Conservation (phyloP, 2,329 filamentous ascomycete genomes). For the Sarocladium strictum region DNA sequence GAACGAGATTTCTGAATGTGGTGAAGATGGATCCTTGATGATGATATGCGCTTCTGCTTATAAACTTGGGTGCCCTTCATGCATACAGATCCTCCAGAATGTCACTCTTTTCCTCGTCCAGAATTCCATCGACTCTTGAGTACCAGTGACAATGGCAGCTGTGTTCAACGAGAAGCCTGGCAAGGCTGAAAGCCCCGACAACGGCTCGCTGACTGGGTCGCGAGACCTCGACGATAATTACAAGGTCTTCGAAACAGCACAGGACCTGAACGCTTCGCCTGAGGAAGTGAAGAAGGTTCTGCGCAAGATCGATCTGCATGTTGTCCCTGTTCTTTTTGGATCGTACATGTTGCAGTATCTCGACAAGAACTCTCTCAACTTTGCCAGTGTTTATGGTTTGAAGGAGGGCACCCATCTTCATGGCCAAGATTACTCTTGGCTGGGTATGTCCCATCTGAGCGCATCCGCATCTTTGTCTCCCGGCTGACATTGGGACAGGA, state of each 20-base stretch:
- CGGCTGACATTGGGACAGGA: constrained; percentile 27
- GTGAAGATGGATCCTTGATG: not conserved
- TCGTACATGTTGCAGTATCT: constrained; percentile 34
- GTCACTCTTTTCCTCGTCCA: not conserved
- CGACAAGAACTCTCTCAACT: constrained; percentile 44
- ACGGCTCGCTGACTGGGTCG: not conserved
- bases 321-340: constrained; percentile 22
- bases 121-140: not conserved
- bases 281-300: constrained; percentile 26
- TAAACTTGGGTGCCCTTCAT: not conserved
- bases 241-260: not conserved
- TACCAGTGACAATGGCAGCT: not conserved
- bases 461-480: not conserved
- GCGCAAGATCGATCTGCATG: constrained; percentile 26
- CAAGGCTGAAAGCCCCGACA: not conserved
- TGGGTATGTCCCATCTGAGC: not conserved
- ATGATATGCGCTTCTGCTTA: not conserved
- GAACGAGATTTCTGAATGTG: not conserved
- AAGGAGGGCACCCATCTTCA: constrained; percentile 38
- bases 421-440: constrained; percentile 18
- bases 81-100: no score
- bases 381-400: constrained; percentile 40
- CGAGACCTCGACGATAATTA: constrained; percentile 7
- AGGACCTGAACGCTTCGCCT: constrained; percentile 2
- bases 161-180: not conserved